phyloP scores from a whole-genome alignment of 2,329 filamentous ascomycete species.

The Chrysosphaeria jannelii region DNA sequence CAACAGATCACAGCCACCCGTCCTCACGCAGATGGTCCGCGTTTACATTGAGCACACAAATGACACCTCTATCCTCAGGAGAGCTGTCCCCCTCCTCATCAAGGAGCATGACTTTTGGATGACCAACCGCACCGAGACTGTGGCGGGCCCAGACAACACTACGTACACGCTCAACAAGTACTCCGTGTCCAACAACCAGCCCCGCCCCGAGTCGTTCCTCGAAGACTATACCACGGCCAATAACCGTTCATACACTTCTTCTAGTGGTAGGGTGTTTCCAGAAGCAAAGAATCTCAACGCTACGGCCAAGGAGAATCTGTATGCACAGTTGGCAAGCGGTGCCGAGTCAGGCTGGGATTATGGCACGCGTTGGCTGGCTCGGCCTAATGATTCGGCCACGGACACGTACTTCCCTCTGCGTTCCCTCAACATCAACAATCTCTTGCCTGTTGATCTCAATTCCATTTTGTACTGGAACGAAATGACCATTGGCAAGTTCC shows the following conservation, averaged over 20 bases:
- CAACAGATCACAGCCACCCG: slow-evolving; percentile 35
- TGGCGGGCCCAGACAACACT: slow-evolving; percentile 13
- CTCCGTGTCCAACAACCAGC: slow-evolving; percentile 30
- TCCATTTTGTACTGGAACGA: slow-evolving; percentile 38
- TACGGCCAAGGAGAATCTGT: slow-evolving; percentile 19
- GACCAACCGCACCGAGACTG: slow-evolving; percentile 24
- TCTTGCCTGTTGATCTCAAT: slow-evolving; percentile 35
- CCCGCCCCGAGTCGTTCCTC: slow-evolving; percentile 33
- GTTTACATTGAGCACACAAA: slow-evolving; percentile 33
- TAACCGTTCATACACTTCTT: slow-evolving; percentile 29
- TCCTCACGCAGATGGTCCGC: slow-evolving; percentile 35
- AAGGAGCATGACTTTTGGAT: slow-evolving; percentile 33
- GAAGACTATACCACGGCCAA: slow-evolving; percentile 36
- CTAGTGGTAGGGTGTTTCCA: slow-evolving; percentile 26
- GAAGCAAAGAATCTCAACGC: slow-evolving; percentile 18
- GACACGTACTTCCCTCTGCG: slow-evolving; percentile 35
- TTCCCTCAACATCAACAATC: slow-evolving; percentile 25
- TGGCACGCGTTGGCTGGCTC: slow-evolving; percentile 22
- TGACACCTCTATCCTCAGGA: slow-evolving; percentile 26
- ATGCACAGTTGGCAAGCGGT: slow-evolving; percentile 30
- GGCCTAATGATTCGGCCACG: slow-evolving; percentile 23
- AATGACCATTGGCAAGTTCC: slow-evolving; percentile 23
- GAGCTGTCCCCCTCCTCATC: slow-evolving; percentile 29
- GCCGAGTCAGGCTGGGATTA: slow-evolving; percentile 41
- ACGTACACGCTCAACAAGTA: slow-evolving; percentile 26